A percentile compares a stretch with the other conserved stretches of the same genome.
Evolutionary conservation across 176 grass and related monocot genomes (phyloP).

Genomic region (Musa schizocarpa): DNA sequence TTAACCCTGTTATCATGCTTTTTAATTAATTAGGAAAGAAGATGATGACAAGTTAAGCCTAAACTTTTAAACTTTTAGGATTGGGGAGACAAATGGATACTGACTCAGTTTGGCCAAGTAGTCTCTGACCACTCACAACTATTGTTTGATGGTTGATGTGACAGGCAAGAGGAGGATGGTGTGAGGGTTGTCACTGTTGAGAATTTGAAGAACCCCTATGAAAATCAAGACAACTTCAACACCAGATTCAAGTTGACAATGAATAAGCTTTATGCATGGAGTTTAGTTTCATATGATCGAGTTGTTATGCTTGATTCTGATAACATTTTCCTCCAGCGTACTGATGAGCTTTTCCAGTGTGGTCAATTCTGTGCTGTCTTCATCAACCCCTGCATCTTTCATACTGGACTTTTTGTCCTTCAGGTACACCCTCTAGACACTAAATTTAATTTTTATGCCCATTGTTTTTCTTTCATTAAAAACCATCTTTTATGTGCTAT

Average conservation of each 20-base stretch:
- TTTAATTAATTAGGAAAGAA: no score
- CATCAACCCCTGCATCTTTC: conserved; percentile 98
- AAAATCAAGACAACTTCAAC: conserved; percentile 64
- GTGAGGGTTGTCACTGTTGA: conserved; percentile 69
- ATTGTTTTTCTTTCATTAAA: background rate
- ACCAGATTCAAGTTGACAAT: conserved; percentile 80
- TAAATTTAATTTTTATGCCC: background rate
- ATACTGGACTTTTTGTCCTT: conserved; percentile 95
- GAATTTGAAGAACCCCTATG: conserved; percentile 96
- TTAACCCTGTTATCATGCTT: no score
- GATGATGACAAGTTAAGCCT: no score
- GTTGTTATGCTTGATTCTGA: conserved; percentile 94
- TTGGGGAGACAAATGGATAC: background rate
- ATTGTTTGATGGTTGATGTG: background rate
- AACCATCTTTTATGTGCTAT: background rate
- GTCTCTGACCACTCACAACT: background rate
- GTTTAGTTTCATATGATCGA: conserved; percentile 67
- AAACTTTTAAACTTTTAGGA: no score
- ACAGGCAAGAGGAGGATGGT: conserved; percentile 82
- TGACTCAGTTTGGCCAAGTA: background rate
- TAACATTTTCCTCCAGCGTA: conserved; percentile 87
- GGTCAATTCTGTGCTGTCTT: conserved; percentile 95
- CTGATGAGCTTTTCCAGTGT: conserved; percentile 91
- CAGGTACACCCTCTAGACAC: conserved; percentile 33
- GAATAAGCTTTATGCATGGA: conserved; percentile 99